phyloP scores from a whole-genome alignment of 805 yeast species.

The Candida arabinofermentans region DNA sequence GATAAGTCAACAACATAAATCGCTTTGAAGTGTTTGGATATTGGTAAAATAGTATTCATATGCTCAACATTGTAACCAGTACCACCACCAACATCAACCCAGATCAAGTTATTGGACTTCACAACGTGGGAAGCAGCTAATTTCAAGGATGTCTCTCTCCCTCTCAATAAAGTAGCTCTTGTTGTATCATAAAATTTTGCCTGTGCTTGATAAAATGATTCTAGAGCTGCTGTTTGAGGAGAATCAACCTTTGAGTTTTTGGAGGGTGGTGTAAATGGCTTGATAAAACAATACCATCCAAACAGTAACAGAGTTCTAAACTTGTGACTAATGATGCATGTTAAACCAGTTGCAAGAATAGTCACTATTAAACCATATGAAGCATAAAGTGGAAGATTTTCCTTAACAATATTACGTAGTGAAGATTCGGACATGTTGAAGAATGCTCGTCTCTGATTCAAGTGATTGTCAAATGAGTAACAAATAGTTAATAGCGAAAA shows the following conservation, averaged over 20 bases:
- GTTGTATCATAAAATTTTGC: conserved; percentile 76
- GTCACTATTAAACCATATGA: conserved; percentile 3
- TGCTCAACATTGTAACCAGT: conserved; percentile 79
- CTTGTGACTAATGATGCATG: conserved; percentile 9
- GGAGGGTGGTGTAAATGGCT: conserved; percentile 44
- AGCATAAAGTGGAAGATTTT: conserved; percentile 1
- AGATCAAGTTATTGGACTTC: conserved; percentile 44
- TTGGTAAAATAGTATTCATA: conserved; percentile 55
- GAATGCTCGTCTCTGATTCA: not conserved
- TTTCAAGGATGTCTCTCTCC: conserved; percentile 61
- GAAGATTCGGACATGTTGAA: not conserved
- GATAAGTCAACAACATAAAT: conserved; percentile 73
- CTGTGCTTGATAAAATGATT: conserved; percentile 69
- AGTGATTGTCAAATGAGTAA: not conserved
- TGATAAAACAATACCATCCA: conserved; percentile 52
- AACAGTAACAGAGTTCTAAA: conserved; percentile 28
- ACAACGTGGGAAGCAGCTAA: conserved; percentile 55
- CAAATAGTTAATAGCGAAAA: too few relatives aligned
- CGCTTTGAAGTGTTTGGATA: conserved; percentile 51
- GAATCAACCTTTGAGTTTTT: conserved; percentile 23
- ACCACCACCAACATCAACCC: conserved; percentile 86
- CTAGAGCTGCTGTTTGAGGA: conserved; percentile 59
- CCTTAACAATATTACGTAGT: not conserved
- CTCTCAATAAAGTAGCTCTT: conserved; percentile 60
- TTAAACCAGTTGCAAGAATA: conserved; percentile 1